These are phyloP conservation scores for Heritiera fomes DNA, from an alignment of 345 rosid genomes.

Conservation along the genomic window DNA sequence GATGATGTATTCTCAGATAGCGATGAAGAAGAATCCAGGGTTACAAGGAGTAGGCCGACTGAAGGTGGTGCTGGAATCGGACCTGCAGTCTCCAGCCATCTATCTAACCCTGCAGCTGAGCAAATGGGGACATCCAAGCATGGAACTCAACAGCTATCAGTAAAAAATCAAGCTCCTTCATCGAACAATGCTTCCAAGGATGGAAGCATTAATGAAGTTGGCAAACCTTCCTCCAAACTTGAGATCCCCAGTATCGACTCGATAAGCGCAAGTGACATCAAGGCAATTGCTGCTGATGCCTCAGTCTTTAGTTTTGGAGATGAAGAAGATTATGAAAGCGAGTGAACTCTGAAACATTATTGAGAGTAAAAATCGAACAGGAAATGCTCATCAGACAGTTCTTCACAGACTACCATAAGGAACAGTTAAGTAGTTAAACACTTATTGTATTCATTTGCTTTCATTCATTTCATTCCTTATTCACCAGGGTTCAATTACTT, in stretches of 20 bases:
- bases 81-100: slow-evolving; percentile 4
- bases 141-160: neutral
- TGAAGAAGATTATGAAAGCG: slow-evolving; percentile 71
- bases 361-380: neutral
- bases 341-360: slow-evolving; percentile 27
- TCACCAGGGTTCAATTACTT: neutral
- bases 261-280: slow-evolving; percentile 53
- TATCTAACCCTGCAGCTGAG: slow-evolving; percentile 26
- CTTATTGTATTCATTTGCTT: neutral
- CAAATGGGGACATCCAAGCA: slow-evolving; percentile 17
- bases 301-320: slow-evolving; percentile 89
- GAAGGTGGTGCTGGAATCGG: neutral
- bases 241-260: slow-evolving; percentile 28
- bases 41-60: slow-evolving; percentile 38
- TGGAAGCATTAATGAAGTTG: slow-evolving; percentile 5
- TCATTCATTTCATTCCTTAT: neutral
- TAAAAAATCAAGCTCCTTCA: neutral
- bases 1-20: slow-evolving; percentile 81
- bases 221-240: slow-evolving; percentile 25
- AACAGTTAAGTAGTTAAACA: neutral
- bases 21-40: slow-evolving; percentile 56
- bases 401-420: neutral
- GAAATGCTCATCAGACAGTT: neutral
- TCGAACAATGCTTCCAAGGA: neutral
- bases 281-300: slow-evolving; percentile 86